A percentile compares a stretch with the other conserved stretches of the same genome.
These are phyloP conservation scores for Pochonia chlamydosporia DNA, from an alignment of 2,329 filamentous ascomycete species.

Conservation along the genomic window DNA sequence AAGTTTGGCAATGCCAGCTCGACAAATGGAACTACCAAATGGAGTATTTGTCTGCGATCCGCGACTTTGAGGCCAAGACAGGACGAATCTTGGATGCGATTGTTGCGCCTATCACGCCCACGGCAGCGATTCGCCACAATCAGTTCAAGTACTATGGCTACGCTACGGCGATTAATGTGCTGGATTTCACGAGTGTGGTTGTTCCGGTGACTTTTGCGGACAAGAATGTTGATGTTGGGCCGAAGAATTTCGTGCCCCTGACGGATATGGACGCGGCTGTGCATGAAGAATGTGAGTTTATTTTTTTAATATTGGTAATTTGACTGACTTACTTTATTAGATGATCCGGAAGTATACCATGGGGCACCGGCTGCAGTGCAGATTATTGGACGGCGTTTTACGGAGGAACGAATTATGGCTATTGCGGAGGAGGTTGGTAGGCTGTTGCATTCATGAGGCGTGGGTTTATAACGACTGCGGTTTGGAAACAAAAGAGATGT, in stretches of 20 bases:
- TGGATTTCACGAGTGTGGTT: slow-evolving; percentile 35
- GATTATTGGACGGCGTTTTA: slow-evolving; percentile 18
- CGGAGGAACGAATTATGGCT: slow-evolving; percentile 21
- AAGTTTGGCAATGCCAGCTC: slow-evolving; percentile 19
- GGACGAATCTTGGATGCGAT: slow-evolving; percentile 28
- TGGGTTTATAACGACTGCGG: too few species aligned
- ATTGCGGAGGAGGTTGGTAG: slow-evolving; percentile 28
- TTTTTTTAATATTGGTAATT: background rate
- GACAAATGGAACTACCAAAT: slow-evolving; percentile 27
- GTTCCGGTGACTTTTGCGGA: slow-evolving; percentile 39
- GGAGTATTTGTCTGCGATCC: slow-evolving; percentile 23
- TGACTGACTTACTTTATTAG: background rate
- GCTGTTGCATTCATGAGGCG: slow-evolving; percentile 15
- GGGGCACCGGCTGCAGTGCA: slow-evolving; percentile 20
- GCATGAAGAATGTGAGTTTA: slow-evolving; percentile 19
- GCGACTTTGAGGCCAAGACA: slow-evolving; percentile 11
- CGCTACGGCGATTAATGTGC: slow-evolving; percentile 26
- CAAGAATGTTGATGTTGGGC: slow-evolving; percentile 26
- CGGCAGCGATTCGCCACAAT: slow-evolving; percentile 31
- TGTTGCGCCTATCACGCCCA: slow-evolving; percentile 34
- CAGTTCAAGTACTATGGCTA: slow-evolving; percentile 34
- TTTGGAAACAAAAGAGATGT: too few species aligned
- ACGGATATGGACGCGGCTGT: slow-evolving; percentile 15
- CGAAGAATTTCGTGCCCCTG: slow-evolving; percentile 13
- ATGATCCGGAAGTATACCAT: slow-evolving; percentile 18